Evolutionary conservation across 371 early-diverging fungal genomes (phyloP), one percentile per base, ranked within the genome.

Genomic region (Mucor saturninus): DNA sequence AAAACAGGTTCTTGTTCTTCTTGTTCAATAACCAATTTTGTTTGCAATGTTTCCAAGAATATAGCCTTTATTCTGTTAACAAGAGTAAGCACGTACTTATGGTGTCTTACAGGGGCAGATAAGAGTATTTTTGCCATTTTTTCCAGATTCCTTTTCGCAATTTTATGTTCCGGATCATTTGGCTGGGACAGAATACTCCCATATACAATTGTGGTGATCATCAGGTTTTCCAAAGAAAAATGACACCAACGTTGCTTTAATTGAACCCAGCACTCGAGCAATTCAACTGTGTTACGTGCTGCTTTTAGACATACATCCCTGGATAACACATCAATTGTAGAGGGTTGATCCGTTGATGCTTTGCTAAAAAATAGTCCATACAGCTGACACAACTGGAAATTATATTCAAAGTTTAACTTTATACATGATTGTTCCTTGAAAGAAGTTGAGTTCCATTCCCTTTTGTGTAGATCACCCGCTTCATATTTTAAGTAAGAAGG

Each of bases 351-450:
- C 3, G 35, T 6, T 5, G 42, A 43, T 10, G 65, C 15, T 21
- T 66, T 65, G 2, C 72, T 71, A 7, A 76, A 59, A 54, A 82
- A 77, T 35, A 73, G 55, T 0, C 72, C 72, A 52, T 82, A 76
- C 2, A 82, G 57, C 39, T 82, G 83, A 21, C 77, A 77, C 21
- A 79, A 54, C 53, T 76, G 77, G 38, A 79, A 82, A 45, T 82
- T 68, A 49, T 82, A 82, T 51, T 82, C 83, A 62, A 73, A 77
- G 49, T 77, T 77, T 21, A 82, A 65, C 51, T 82, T 82, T 15
- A 82, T 61, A 56, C 83, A 82, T 1, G 74, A 77, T 58, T 82
- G 79, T 35, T 82, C 83, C 30, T 72, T 66, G 48, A 82, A 82
- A 8, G 76, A 75, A 0, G 61, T 31, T 0, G 70, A 66, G 10